Evolutionary conservation across 2,329 filamentous ascomycete species (phyloP).

Genomic region (Raffaelea deltoideospora): DNA sequence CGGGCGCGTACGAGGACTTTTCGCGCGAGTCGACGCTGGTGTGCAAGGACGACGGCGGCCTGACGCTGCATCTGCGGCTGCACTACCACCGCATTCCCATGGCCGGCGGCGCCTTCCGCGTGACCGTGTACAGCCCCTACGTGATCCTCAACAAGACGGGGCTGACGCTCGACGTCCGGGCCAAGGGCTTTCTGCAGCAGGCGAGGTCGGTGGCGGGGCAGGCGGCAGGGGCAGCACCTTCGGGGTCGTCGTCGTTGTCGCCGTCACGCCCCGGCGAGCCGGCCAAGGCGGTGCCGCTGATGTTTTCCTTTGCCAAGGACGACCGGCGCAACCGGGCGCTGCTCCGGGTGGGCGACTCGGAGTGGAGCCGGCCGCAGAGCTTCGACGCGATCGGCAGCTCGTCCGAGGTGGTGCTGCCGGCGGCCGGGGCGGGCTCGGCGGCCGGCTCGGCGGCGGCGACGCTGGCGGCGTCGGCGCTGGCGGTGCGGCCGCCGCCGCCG

Average conservation of each 20-base stretch:
- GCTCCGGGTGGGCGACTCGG: constrained; percentile 74
- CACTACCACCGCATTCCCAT: constrained; percentile 86
- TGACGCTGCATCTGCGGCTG: constrained; percentile 65
- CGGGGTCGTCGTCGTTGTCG: no score
- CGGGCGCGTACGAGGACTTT: constrained; percentile 76
- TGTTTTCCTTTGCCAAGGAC: constrained; percentile 86
- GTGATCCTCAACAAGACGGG: constrained; percentile 93
- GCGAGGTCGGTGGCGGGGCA: constrained; percentile 75
- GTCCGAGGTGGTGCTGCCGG: constrained; percentile 71
- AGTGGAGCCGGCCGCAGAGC: constrained; percentile 95
- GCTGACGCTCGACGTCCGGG: constrained; percentile 71
- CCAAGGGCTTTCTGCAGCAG: constrained; percentile 76
- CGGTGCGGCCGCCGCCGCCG: no score
- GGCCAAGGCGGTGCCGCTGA: constrained; percentile 72
- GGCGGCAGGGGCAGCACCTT: constrained; percentile 15
- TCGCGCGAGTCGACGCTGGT: constrained; percentile 63
- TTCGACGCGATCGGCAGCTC: constrained; percentile 95
- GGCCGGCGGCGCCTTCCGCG: constrained; percentile 88
- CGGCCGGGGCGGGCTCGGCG: constrained; percentile 41
- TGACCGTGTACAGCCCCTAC: constrained; percentile 90
- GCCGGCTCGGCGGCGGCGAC: no score
- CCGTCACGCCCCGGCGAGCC: constrained; percentile 32
- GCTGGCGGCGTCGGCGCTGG: no score
- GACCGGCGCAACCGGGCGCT: constrained; percentile 85
- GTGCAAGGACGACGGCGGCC: constrained; percentile 71